These are phyloP conservation scores for Chiua virens DNA, from an alignment of 768 basidiomycete genomes.

Conservation along the genomic window DNA sequence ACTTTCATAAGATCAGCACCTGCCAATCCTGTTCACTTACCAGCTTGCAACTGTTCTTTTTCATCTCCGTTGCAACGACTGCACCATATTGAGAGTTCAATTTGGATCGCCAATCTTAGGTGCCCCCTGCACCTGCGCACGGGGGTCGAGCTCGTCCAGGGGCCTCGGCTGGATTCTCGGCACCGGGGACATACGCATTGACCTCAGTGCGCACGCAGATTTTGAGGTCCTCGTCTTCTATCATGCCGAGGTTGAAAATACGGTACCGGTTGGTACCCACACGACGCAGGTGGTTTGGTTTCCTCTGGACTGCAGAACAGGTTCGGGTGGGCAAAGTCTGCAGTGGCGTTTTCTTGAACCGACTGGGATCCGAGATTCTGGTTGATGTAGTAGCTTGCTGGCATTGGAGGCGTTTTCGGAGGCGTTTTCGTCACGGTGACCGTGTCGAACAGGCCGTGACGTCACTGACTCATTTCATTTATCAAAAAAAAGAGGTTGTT, in stretches of 20 bases:
- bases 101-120: slow-evolving; percentile 99
- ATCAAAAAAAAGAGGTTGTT: slow-evolving; percentile 93
- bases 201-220: slow-evolving; percentile 96
- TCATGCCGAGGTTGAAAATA: slow-evolving; percentile 88
- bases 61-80: slow-evolving; percentile 99
- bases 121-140: slow-evolving; percentile 89
- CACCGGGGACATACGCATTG: slow-evolving; percentile 76
- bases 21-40: slow-evolving; percentile 94
- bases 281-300: slow-evolving; percentile 92
- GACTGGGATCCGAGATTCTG: slow-evolving; percentile 98
- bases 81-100: slow-evolving; percentile 95
- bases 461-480: too few species aligned
- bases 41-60: slow-evolving; percentile 98
- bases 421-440: slow-evolving; percentile 98
- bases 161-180: slow-evolving; percentile 69
- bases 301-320: slow-evolving; percentile 95
- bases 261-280: slow-evolving; percentile 97
- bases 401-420: slow-evolving; percentile 91
- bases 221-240: slow-evolving; percentile 87
- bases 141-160: slow-evolving; percentile 94
- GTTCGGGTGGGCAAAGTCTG: slow-evolving; percentile 84
- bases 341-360: slow-evolving; percentile 69
- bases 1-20: slow-evolving; percentile 98
- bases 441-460: slow-evolving; percentile 95
- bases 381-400: slow-evolving; percentile 92